These are phyloP conservation scores for Vanrija sp. DNA, from an alignment of 1,284 basidiomycete species.

Conservation along the genomic window DNA sequence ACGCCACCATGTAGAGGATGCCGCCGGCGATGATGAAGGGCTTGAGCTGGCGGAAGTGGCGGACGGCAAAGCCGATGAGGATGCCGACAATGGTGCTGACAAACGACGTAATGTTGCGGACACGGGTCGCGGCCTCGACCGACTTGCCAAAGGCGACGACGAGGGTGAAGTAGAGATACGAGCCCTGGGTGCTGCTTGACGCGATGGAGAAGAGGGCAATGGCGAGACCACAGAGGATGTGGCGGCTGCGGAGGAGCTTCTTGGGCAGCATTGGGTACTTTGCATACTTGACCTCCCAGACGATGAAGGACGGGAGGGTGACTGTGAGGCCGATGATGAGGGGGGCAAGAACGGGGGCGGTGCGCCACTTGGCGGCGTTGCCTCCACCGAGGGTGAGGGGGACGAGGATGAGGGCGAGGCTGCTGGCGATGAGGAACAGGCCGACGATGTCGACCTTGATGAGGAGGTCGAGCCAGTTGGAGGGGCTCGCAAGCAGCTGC, in stretches of 20 bases:
- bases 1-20: conserved; percentile 33
- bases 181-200: conserved; percentile 38
- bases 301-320: conserved; percentile 39
- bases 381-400: conserved; percentile 47
- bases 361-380: conserved; percentile 25
- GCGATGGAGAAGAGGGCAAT: conserved; percentile 39
- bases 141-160: conserved; percentile 44
- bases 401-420: conserved; percentile 31
- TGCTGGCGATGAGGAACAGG: conserved; percentile 32
- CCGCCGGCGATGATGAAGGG: conserved; percentile 43
- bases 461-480: conserved; percentile 32
- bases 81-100: conserved; percentile 43
- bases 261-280: conserved; percentile 47
- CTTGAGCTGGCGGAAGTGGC: conserved; percentile 45
- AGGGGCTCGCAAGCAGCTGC: conserved; percentile 1
- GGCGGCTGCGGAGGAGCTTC: conserved; percentile 43
- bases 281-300: conserved; percentile 44
- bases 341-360: conserved; percentile 42
- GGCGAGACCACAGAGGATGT: conserved; percentile 40
- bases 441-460: conserved; percentile 48
- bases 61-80: conserved; percentile 41
- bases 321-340: conserved; percentile 42
- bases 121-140: conserved; percentile 31
- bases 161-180: conserved; percentile 43
- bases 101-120: conserved; percentile 47